phyloP scores from a whole-genome alignment of 1,284 basidiomycete genomes.

The Boletus nobilissimus region DNA sequence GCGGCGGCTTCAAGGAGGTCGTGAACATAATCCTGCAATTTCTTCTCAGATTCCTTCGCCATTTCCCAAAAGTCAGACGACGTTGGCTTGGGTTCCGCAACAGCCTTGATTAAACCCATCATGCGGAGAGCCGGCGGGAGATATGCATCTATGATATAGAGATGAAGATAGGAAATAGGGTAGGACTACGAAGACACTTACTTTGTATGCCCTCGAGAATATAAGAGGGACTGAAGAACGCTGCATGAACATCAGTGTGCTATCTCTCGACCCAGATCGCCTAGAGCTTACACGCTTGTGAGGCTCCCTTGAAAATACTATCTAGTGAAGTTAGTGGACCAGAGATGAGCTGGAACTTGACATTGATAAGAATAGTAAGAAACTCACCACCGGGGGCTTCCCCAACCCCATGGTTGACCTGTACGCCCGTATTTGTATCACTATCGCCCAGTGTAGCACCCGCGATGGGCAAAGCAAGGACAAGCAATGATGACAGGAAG shows the following conservation, averaged over 20 bases:
- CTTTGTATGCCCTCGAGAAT: conserved; percentile 6
- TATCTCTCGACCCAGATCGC: not conserved
- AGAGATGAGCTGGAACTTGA: not conserved
- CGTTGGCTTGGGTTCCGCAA: not conserved
- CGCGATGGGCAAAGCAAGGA: not conserved
- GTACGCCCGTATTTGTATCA: not conserved
- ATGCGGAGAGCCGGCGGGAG: conserved; percentile 1
- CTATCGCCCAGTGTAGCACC: not conserved
- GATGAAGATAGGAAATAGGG: not conserved
- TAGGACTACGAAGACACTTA: not conserved
- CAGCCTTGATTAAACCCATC: not conserved
- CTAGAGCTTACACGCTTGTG: conserved; percentile 9
- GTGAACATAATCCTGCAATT: conserved; percentile 15
- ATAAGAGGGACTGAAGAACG: not conserved
- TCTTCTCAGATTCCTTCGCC: conserved; percentile 2
- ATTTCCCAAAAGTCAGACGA: conserved; percentile 25
- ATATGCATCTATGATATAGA: not conserved
- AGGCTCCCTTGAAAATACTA: not conserved
- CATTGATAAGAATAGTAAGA: too few species aligned
- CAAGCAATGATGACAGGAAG: not conserved
- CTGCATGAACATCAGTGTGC: not conserved
- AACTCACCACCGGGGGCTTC: conserved; percentile 3
- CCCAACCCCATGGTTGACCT: not conserved
- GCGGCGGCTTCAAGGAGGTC: conserved; percentile 6
- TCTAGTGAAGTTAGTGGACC: not conserved